Evolutionary conservation across 2,329 filamentous ascomycete genomes (phyloP), one percentile per base, ranked within the genome.

Genomic region (Incumbomyces delicatus): DNA sequence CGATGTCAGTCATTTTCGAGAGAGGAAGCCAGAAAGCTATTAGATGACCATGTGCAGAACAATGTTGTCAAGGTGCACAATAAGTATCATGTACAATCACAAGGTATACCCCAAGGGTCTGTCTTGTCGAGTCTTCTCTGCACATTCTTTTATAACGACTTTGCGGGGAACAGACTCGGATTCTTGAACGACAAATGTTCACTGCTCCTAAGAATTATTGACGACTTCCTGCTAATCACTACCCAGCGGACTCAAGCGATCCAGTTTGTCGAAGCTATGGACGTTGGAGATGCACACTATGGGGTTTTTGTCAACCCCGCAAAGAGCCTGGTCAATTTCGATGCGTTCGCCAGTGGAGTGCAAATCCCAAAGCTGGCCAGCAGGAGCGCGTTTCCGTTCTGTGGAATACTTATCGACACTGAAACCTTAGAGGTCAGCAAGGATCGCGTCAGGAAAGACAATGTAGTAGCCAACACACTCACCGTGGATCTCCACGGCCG

Each of bases 101-200:
- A 76, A 17, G 92, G 92, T 12, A 96, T 98, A 33, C 89, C 92
- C 0, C 92, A 98, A 63, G 92, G 92, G 6, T 95, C 89, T 0
- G 76, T 95, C 1, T 63, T 98, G 4, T 95, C 89, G 0, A 85
- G 83, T 36, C 72, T 88, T 34, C 72, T 98, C 4, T 96, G 92
- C 71, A 96, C 88, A 65, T 90, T 94, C 66, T 95, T 96, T 64
- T 98, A 98, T 61, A 89, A 86, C 5, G 81, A 92, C 52, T 76
- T 96, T 1, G 92, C 98, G 63, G 66, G 66, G 6, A 72, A 80
- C 20, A 69, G 82, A 12, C 70, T 96, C 2, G 61, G 59, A 0
- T 96, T 95, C 59, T 65, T 92, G 2, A 57, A 71, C 13, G 59
- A 66, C 0, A 60, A 66, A 4, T 56, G 59, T 13, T 82, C 77